These are phyloP conservation scores for Fusarium aywerte DNA, from an alignment of 2,329 filamentous ascomycete species.

Conservation along the genomic window DNA sequence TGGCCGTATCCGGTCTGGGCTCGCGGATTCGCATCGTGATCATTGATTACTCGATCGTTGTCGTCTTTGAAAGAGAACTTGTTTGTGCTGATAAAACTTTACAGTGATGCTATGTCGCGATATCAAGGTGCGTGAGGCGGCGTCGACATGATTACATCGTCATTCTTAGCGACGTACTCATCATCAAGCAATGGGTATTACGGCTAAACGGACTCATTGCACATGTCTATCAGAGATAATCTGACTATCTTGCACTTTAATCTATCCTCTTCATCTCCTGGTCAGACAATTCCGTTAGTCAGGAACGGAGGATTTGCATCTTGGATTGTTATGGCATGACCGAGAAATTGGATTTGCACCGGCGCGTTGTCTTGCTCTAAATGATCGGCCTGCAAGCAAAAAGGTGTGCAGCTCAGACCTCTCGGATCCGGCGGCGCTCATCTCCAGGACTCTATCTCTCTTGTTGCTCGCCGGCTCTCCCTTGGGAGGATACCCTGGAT, in stretches of 20 bases:
- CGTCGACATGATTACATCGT: constrained; percentile 32
- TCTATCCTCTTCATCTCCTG: constrained; percentile 19
- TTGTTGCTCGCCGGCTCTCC: constrained; percentile 17
- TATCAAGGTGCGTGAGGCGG: constrained; percentile 25
- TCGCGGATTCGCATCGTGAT: constrained; percentile 14
- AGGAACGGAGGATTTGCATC: constrained; percentile 31
- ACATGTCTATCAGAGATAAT: constrained; percentile 11
- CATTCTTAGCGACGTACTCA: constrained; percentile 44
- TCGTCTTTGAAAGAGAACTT: constrained; percentile 6
- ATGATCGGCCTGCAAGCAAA: constrained; percentile 22
- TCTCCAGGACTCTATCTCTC: constrained; percentile 32
- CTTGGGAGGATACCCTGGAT: constrained; percentile 18
- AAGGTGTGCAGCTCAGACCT: constrained; percentile 34
- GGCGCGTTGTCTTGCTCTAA: constrained; percentile 27
- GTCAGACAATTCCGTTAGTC: constrained; percentile 32
- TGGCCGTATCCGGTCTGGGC: constrained; percentile 25
- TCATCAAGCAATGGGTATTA: constrained; percentile 30
- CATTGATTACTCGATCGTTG: constrained; percentile 16
- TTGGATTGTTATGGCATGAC: constrained; percentile 29
- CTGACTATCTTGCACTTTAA: constrained; percentile 8
- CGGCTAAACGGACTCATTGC: constrained; percentile 12
- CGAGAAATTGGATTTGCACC: constrained; percentile 33
- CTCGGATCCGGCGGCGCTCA: constrained; percentile 30
- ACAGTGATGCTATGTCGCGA: background rate
- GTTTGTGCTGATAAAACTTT: constrained; percentile 19